A percentile compares a stretch with the other conserved stretches of the same genome.
Conservation (phyloP, 257 asterid species). For the Solanum chaucha region DNA sequence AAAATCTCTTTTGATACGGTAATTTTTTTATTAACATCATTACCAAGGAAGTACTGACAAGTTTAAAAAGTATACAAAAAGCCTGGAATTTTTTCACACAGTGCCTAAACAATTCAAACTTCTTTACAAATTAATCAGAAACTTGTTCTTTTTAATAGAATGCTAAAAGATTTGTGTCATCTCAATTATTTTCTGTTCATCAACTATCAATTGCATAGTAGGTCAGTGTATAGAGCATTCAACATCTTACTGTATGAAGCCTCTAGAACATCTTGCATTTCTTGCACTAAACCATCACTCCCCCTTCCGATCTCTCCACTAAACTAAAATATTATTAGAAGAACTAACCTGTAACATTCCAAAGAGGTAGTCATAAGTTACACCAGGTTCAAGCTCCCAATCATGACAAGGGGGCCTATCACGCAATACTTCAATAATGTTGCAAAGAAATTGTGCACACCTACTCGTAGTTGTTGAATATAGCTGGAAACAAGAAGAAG, state of each 20-base stretch:
- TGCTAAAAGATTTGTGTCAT: too few species aligned
- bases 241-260: too few species aligned
- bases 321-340: not conserved
- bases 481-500: conserved; percentile 33
- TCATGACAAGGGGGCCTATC: conserved; percentile 98
- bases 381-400: conserved; percentile 99
- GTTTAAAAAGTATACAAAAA: not conserved
- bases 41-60: not conserved
- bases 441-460: conserved; percentile 19
- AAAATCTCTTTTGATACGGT: not conserved
- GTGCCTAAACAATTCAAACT: too few species aligned
- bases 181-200: too few species aligned
- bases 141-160: too few species aligned
- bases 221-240: too few species aligned
- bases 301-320: not conserved
- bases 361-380: conserved; percentile 85
- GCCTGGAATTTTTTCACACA: not conserved
- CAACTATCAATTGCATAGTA: too few species aligned
- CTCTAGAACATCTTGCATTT: too few species aligned
- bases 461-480: conserved; percentile 89
- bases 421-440: conserved; percentile 91
- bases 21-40: too few species aligned
- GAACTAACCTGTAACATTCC: conserved; percentile 79
- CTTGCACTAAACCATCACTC: not conserved
- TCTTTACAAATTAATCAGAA: too few species aligned